Percentiles rank a stretch among this genome's conserved stretches.
These are phyloP conservation scores for Eimeria necatrix DNA, from an alignment of 169 alveolate genomes.

Conservation along the genomic window DNA sequence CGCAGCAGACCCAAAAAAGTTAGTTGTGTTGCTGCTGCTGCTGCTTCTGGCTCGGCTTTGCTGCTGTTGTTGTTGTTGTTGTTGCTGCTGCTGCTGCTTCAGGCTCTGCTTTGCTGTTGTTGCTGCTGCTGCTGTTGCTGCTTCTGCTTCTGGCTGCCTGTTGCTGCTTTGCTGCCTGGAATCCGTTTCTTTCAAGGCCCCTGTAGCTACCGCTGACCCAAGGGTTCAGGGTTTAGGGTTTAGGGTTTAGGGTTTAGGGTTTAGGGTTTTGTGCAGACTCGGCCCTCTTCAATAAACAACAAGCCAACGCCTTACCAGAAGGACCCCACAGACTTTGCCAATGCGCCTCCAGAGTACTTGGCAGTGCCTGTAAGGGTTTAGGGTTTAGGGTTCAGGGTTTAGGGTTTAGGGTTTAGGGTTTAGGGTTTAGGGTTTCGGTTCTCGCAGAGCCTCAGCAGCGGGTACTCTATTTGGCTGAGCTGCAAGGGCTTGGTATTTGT, in stretches of 20 bases:
- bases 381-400: conserved; percentile 60
- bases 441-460: background rate
- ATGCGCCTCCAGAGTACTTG: conserved; percentile 74
- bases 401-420: conserved; percentile 39
- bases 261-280: conserved; percentile 43
- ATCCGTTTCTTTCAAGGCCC: too few species aligned
- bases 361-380: conserved; percentile 56
- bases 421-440: conserved; percentile 13
- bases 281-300: conserved; percentile 67
- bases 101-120: background rate
- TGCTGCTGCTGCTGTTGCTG: background rate
- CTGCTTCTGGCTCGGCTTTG: conserved; percentile 16
- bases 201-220: background rate
- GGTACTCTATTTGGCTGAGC: background rate
- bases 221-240: conserved; percentile 1
- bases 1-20: conserved; percentile 64
- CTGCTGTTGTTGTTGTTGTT: conserved; percentile 1
- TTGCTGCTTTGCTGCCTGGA: too few species aligned
- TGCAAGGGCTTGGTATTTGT: too few species aligned
- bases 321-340: conserved; percentile 22
- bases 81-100: conserved; percentile 27
- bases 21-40: conserved; percentile 12
- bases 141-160: background rate
- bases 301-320: conserved; percentile 38
- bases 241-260: conserved; percentile 7